Evolutionary conservation across 2,329 filamentous ascomycete species (phyloP).

Genomic region (Metarhizium brunneum): DNA sequence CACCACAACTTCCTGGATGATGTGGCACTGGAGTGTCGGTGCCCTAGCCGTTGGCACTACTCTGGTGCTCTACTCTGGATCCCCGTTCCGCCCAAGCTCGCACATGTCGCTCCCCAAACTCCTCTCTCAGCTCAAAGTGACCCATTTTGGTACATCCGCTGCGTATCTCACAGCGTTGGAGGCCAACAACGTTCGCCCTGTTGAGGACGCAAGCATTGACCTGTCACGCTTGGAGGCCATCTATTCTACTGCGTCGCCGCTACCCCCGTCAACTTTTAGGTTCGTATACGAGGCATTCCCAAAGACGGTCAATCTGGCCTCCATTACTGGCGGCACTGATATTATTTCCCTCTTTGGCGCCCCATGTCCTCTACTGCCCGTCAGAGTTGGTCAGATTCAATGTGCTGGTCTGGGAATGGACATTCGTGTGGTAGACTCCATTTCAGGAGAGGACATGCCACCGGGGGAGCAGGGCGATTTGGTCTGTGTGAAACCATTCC

Average conservation of each 20-base stretch:
- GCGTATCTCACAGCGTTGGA: constrained; percentile 90
- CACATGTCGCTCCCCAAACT: constrained; percentile 75
- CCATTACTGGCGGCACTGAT: constrained; percentile 92
- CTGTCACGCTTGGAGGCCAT: constrained; percentile 67
- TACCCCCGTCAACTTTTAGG: constrained; percentile 85
- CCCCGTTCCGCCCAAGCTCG: constrained; percentile 72
- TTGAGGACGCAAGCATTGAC: constrained; percentile 41
- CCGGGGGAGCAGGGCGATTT: constrained; percentile 73
- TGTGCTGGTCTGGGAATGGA: constrained; percentile 72
- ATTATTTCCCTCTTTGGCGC: constrained; percentile 93
- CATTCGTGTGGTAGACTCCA: constrained; percentile 50
- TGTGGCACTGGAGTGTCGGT: constrained; percentile 97
- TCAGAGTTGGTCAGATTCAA: constrained; percentile 66
- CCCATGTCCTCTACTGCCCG: constrained; percentile 66
- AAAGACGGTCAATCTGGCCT: constrained; percentile 70
- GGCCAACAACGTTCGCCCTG: constrained; percentile 57
- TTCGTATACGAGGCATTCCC: constrained; percentile 86
- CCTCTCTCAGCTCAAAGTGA: constrained; percentile 72
- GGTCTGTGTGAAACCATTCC: constrained; percentile 78
- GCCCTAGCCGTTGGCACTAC: constrained; percentile 76
- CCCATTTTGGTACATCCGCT: constrained; percentile 90
- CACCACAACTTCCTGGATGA: constrained; percentile 97
- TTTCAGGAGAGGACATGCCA: constrained; percentile 43
- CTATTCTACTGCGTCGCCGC: constrained; percentile 86
- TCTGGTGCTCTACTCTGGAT: constrained; percentile 84